Evolutionary conservation across 176 grass and related monocot species (phyloP).

Genomic region (Carex parvula): DNA sequence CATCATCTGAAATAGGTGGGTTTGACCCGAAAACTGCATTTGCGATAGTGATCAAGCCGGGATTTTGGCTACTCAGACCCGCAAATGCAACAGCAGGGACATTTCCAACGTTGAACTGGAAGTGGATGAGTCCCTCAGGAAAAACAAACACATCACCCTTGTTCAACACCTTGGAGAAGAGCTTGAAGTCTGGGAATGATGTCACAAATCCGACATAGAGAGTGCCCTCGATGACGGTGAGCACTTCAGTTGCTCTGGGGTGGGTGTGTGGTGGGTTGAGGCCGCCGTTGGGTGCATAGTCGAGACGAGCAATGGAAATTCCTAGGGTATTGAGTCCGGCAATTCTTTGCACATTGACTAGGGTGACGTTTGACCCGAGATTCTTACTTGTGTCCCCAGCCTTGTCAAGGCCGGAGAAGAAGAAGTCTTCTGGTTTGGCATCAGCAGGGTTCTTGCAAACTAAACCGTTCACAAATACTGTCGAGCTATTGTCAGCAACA

Average conservation of each 20-base stretch:
- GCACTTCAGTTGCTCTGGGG: constrained; percentile 51
- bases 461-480: too few species aligned
- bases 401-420: too few species aligned
- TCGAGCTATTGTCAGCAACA: too few species aligned
- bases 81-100: constrained; percentile 40
- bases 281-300: too few species aligned
- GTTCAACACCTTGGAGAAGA: constrained; percentile 40
- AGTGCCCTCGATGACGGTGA: constrained; percentile 35
- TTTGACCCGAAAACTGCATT: constrained; percentile 29
- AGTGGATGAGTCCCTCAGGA: constrained; percentile 53
- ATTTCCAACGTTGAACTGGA: constrained; percentile 41
- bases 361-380: too few species aligned
- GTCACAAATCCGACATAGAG: constrained; percentile 56
- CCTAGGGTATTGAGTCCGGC: too few species aligned
- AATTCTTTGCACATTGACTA: too few species aligned
- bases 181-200: constrained; percentile 38
- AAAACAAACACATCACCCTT: constrained; percentile 57
- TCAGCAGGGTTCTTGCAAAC: too few species aligned
- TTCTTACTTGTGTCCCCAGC: too few species aligned
- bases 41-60: constrained; percentile 32
- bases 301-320: too few species aligned
- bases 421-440: too few species aligned
- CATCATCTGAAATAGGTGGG: constrained; percentile 28
- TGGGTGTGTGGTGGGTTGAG: constrained; percentile 48
- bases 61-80: constrained; percentile 53